Base-by-base conservation (phyloP, 2,329 filamentous ascomycete species). In the Metarhizium humberi region DNA sequence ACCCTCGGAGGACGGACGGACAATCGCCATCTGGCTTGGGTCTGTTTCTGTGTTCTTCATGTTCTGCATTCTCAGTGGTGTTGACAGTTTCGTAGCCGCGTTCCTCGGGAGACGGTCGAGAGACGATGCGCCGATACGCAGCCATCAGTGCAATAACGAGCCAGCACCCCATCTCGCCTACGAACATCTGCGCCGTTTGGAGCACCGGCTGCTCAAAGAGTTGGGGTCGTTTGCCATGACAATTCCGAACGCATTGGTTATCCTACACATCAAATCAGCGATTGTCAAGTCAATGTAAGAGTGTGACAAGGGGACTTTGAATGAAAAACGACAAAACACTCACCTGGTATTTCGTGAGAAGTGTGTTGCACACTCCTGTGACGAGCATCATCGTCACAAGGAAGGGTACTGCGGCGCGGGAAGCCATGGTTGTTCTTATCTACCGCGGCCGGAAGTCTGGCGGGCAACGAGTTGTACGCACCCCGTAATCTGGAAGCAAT, bases 131-230 rank as follows among this genome's bases (percentile, higher is more conserved):
- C 51, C 78, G 77, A 71, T 88, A 88, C 2, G 92, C 72, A 25
- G 81, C 77, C 67, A 88, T 85, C 51, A 80, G 65, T 25, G 87
- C 84, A 47, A 97, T 81, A 53, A 99, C 90, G 14, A 97, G 79
- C 92, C 92, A 99, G 76, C 91, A 95, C 59, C 91, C 92, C 80
- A 90, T 88, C 71, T 99, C 94, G 55, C 94, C 94, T 59, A 96
- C 80, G 70, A 99, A 99, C 94, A 99, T 99, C 71, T 97, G 94
- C 1, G 90, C 84, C 60, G 94, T 97, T 70, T 99, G 94, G 54
- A 97, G 84, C 53, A 99, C 92, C 18, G 94, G 94, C 69, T 97
- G 92, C 70, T 96, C 90, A 73, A 99, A 97, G 63, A 82, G 80
- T 59, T 81, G 75, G 53, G 83, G 86, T 61, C 86, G 81, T 57